A percentile compares a stretch with the other conserved stretches of the same genome.
Evolutionary conservation across 805 yeast genomes (phyloP).

Genomic region (Yamadazyma olivae): DNA sequence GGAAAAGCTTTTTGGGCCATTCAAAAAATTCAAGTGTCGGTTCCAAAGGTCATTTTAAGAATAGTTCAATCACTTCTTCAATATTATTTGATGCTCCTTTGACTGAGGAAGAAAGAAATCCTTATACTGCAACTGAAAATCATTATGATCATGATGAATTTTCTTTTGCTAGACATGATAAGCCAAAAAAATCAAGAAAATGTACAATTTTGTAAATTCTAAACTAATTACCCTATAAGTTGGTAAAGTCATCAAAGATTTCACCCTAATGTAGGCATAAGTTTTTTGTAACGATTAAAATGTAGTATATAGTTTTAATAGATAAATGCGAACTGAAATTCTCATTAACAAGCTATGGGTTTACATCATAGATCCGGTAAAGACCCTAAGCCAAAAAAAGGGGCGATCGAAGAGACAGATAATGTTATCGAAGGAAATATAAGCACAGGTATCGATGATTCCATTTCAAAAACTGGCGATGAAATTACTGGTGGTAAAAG

Average conservation of each 20-base stretch:
- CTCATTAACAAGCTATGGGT: too few relatives aligned
- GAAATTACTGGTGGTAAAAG: not conserved
- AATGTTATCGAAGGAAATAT: too few relatives aligned
- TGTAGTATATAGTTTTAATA: too few relatives aligned
- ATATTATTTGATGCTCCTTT: constrained; percentile 39
- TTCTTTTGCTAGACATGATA: constrained; percentile 34
- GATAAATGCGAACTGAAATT: too few relatives aligned
- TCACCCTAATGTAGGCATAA: not conserved
- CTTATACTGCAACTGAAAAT: constrained; percentile 20
- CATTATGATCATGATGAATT: constrained; percentile 38
- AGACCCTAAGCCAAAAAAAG: too few relatives aligned
- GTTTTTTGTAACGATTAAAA: not conserved
- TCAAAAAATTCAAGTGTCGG: constrained; percentile 21
- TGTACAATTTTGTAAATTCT: constrained; percentile 31
- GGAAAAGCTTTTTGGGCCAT: constrained; percentile 33
- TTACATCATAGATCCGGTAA: too few relatives aligned
- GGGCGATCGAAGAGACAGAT: too few relatives aligned
- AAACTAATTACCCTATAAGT: not conserved
- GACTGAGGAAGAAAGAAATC: constrained; percentile 38
- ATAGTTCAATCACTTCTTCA: constrained; percentile 34
- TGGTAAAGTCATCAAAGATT: not conserved
- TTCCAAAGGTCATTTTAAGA: constrained; percentile 36
- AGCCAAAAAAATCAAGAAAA: constrained; percentile 23
- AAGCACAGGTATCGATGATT: not conserved
- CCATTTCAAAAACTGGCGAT: not conserved